phyloP scores from a whole-genome alignment of 140 eudicot genomes.

The Flaveria floridana region DNA sequence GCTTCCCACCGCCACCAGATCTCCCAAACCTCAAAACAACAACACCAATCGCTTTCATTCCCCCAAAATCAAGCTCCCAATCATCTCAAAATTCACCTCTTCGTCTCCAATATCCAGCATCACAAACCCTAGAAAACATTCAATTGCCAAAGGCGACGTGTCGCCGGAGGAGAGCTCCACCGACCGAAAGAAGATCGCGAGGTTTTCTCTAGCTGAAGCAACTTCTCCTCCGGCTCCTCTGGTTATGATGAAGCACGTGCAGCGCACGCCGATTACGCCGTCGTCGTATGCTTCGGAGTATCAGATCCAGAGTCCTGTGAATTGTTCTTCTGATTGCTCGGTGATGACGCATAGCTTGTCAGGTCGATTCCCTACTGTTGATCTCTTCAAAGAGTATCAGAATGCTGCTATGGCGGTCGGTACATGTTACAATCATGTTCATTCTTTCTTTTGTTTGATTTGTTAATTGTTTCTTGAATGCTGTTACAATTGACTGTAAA shows the following conservation, averaged over 20 bases:
- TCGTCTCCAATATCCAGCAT: conserved; percentile 37
- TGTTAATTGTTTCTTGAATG: conserved; percentile 9
- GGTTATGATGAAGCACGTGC: conserved; percentile 60
- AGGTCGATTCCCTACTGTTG: conserved; percentile 74
- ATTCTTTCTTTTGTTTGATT: neutral
- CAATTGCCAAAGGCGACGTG: conserved; percentile 40
- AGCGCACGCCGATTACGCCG: conserved; percentile 45
- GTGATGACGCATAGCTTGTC: conserved; percentile 66
- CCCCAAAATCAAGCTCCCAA: conserved; percentile 33
- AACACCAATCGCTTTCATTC: conserved; percentile 30
- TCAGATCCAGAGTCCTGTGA: conserved; percentile 35
- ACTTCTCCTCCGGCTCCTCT: conserved; percentile 45
- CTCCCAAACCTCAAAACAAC: conserved; percentile 36
- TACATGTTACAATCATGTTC: conserved; percentile 15
- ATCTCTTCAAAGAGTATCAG: conserved; percentile 81
- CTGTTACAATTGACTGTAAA: neutral
- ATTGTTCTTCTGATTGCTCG: conserved; percentile 27
- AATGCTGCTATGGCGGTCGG: conserved; percentile 88
- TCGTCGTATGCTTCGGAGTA: conserved; percentile 38
- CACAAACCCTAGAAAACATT: conserved; percentile 34
- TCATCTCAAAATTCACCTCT: conserved; percentile 34
- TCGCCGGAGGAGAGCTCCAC: conserved; percentile 29
- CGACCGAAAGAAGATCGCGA: conserved; percentile 44
- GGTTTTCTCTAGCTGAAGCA: conserved; percentile 39
- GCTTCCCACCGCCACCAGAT: conserved; percentile 39